phyloP scores from a whole-genome alignment of 1,284 basidiomycete species.

The Malassezia nana region DNA sequence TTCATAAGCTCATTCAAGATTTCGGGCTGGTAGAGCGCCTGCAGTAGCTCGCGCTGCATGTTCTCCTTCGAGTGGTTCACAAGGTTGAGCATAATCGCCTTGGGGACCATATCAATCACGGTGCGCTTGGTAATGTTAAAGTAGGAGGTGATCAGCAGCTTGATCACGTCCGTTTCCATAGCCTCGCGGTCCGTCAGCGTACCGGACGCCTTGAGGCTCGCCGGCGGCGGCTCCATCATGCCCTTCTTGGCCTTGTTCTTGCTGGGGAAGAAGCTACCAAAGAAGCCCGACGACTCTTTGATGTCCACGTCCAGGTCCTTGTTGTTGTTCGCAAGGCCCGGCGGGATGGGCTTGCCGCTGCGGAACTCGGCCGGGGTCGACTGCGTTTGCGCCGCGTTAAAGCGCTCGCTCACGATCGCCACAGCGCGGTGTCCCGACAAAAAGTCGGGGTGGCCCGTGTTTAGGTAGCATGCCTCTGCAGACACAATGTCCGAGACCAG shows the following conservation, averaged over 20 bases:
- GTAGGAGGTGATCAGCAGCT: slow-evolving; percentile 52
- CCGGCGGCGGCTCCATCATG: slow-evolving; percentile 78
- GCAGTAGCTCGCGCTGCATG: slow-evolving; percentile 72
- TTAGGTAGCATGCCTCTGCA: slow-evolving; percentile 56
- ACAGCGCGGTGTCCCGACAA: slow-evolving; percentile 93
- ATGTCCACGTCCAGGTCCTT: slow-evolving; percentile 82
- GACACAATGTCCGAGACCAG: slow-evolving; percentile 83
- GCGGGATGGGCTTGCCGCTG: slow-evolving; percentile 43
- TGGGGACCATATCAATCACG: slow-evolving; percentile 98
- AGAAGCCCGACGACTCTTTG: slow-evolving; percentile 77
- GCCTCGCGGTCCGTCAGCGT: slow-evolving; percentile 86
- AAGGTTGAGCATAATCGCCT: slow-evolving; percentile 82
- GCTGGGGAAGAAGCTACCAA: slow-evolving; percentile 81
- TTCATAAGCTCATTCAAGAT: slow-evolving; percentile 46
- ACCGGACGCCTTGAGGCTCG: slow-evolving; percentile 79
- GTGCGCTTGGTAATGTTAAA: slow-evolving; percentile 71
- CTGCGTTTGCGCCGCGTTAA: slow-evolving; percentile 56
- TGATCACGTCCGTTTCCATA: slow-evolving; percentile 99
- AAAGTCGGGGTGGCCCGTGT: slow-evolving; percentile 98
- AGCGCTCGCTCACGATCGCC: slow-evolving; percentile 68
- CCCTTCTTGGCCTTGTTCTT: slow-evolving; percentile 60
- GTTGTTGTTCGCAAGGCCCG: slow-evolving; percentile 70
- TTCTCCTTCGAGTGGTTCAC: slow-evolving; percentile 87
- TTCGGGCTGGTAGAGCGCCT: slow-evolving; percentile 44
- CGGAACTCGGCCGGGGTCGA: slow-evolving; percentile 42